Evolutionary conservation across 202 grass and related monocot genomes (phyloP).

Genomic region (Schoenoplectus triqueter): DNA sequence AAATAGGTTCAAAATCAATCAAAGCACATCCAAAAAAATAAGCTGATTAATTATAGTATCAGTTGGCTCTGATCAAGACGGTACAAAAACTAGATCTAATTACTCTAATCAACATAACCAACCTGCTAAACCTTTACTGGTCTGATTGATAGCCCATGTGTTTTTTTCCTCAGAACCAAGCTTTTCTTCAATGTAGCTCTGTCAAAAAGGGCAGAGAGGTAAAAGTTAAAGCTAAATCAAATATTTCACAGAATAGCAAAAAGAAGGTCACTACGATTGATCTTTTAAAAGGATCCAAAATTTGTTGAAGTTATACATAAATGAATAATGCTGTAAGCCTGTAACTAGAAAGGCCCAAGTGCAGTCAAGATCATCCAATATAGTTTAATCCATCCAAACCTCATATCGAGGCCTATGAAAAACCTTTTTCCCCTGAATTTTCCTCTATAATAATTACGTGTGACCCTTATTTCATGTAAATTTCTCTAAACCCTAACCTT

Average conservation of each 20-base stretch:
- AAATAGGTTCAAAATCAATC: slow-evolving; percentile 25
- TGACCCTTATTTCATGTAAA: background rate
- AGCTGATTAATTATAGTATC: background rate
- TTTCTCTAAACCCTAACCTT: background rate
- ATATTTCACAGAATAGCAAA: background rate
- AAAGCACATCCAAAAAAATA: slow-evolving; percentile 1
- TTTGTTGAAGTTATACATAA: slow-evolving; percentile 33
- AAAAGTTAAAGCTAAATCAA: slow-evolving; percentile 22
- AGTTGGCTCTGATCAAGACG: slow-evolving; percentile 23
- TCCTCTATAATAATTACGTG: background rate
- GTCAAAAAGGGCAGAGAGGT: slow-evolving; percentile 34
- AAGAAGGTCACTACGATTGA: background rate
- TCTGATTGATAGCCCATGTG: slow-evolving; percentile 57
- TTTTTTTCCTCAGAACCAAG: slow-evolving; percentile 60
- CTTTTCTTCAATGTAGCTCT: slow-evolving; percentile 82
- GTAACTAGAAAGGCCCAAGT: too few relatives aligned
- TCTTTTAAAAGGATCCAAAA: slow-evolving; percentile 17
- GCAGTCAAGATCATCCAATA: background rate
- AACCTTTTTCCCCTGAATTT: background rate
- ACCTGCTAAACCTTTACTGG: slow-evolving; percentile 84
- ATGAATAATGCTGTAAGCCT: background rate
- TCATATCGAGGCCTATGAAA: background rate
- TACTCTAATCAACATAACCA: slow-evolving; percentile 36
- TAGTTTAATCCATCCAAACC: background rate
- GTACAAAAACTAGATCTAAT: slow-evolving; percentile 29